Percentiles rank a stretch among this genome's conserved stretches.
Conservation (phyloP, 208 protist genomes). For the Leishmania tarentolae region DNA sequence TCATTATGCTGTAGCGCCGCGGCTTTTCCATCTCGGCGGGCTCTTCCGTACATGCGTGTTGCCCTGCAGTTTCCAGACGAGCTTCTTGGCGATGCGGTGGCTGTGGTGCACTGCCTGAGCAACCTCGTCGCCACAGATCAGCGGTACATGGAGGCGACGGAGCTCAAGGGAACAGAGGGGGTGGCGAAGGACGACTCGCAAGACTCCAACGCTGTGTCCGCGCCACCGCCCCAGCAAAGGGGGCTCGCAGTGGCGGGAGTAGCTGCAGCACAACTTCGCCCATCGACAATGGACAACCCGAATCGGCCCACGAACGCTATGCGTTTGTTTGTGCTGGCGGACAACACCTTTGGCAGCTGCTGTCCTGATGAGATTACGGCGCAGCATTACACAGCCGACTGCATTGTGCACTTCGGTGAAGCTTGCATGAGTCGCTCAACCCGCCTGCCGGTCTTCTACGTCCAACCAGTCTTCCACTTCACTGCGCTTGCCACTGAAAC, state of each 20-base stretch:
- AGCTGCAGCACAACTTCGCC: constrained; percentile 2
- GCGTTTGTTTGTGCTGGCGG: constrained; percentile 83
- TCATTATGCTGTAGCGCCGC: not conserved
- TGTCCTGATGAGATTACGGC: constrained; percentile 93
- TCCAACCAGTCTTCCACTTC: constrained; percentile 62
- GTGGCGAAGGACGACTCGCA: not conserved
- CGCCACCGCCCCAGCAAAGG: not conserved
- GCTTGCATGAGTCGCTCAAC: constrained; percentile 88
- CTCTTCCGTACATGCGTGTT: constrained; percentile 33
- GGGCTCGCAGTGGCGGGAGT: not conserved
- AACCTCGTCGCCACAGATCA: constrained; percentile 36
- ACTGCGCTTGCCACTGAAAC: not conserved
- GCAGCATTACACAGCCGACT: constrained; percentile 82
- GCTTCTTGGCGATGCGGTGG: constrained; percentile 68
- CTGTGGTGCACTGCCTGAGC: constrained; percentile 59
- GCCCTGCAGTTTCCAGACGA: constrained; percentile 93
- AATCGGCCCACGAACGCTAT: constrained; percentile 31
- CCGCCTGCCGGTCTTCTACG: constrained; percentile 81
- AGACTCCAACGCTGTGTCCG: not conserved
- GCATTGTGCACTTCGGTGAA: constrained; percentile 91
- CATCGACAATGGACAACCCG: constrained; percentile 39
- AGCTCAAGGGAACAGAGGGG: not conserved
- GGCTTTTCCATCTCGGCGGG: not conserved
- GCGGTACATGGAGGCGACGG: constrained; percentile 32
- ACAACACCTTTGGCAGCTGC: constrained; percentile 93